A percentile compares a stretch with the other conserved stretches of the same genome.
These are phyloP conservation scores for Hsuehochloa calcarea DNA, from an alignment of 176 grass and related monocot genomes.

Conservation along the genomic window DNA sequence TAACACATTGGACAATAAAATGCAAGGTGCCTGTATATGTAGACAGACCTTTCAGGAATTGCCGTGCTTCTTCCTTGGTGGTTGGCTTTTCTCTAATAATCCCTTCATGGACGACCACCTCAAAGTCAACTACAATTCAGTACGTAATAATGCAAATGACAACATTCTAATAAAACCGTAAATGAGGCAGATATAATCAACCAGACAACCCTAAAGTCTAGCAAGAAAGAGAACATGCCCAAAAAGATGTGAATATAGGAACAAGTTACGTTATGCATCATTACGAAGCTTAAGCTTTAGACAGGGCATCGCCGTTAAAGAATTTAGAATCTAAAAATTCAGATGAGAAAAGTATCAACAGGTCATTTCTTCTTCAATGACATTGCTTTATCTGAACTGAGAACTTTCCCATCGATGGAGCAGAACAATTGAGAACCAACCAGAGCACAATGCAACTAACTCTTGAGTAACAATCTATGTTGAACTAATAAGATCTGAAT, in stretches of 20 bases:
- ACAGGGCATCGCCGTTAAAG: background rate
- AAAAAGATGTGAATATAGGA: background rate
- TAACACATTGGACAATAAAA: slow-evolving; percentile 8
- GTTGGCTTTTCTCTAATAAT: slow-evolving; percentile 95
- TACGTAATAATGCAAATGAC: slow-evolving; percentile 43
- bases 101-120: slow-evolving; percentile 97
- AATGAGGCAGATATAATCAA: slow-evolving; percentile 1
- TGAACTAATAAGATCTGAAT: background rate
- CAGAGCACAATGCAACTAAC: background rate
- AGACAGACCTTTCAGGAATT: slow-evolving; percentile 82
- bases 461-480: background rate
- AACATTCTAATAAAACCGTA: slow-evolving; percentile 19
- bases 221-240: background rate
- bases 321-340: background rate
- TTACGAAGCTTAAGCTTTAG: too few species aligned
- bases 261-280: background rate
- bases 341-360: background rate
- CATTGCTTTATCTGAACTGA: background rate
- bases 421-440: background rate
- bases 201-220: background rate
- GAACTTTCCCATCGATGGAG: background rate
- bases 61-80: slow-evolving; percentile 89
- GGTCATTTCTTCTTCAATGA: background rate
- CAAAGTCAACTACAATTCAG: slow-evolving; percentile 65
- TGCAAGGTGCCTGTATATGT: background rate